Conservation (phyloP, 768 basidiomycete species). For the Suillus subalutaceus region DNA sequence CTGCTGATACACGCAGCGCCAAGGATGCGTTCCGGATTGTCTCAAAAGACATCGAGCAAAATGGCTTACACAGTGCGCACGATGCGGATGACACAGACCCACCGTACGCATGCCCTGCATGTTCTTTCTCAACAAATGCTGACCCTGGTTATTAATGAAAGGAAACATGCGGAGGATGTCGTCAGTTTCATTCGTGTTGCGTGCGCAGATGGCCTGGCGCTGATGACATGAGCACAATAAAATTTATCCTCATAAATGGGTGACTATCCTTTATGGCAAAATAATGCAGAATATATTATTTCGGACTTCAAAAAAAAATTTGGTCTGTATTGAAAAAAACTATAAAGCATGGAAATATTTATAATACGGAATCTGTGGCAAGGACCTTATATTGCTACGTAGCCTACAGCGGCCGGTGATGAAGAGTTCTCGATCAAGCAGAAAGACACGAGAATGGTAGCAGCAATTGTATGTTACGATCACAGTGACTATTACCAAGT, state of each 20-base stretch:
- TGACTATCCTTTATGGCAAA: no score
- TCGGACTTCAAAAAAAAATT: no score
- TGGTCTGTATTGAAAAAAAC: no score
- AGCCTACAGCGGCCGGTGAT: no score
- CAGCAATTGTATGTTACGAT: no score
- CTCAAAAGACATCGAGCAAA: constrained; percentile 60
- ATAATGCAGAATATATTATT: no score
- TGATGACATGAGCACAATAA: constrained; percentile 47
- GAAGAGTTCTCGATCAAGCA: no score
- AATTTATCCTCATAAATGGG: background rate
- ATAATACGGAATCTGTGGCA: no score
- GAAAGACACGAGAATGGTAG: no score
- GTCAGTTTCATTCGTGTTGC: constrained; percentile 60
- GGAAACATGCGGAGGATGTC: constrained; percentile 49
- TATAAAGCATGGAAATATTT: no score
- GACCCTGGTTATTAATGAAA: constrained; percentile 29
- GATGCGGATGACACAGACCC: constrained; percentile 38
- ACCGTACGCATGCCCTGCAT: constrained; percentile 43
- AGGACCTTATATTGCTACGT: no score
- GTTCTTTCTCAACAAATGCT: constrained; percentile 14
- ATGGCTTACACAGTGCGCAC: constrained; percentile 53
- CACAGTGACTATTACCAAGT: no score
- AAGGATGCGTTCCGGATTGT: constrained; percentile 59
- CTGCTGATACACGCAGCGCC: constrained; percentile 49
- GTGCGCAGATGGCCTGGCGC: constrained; percentile 53